Conservation (phyloP, 2,329 filamentous ascomycete species). For the Fusarium austroafricanum region DNA sequence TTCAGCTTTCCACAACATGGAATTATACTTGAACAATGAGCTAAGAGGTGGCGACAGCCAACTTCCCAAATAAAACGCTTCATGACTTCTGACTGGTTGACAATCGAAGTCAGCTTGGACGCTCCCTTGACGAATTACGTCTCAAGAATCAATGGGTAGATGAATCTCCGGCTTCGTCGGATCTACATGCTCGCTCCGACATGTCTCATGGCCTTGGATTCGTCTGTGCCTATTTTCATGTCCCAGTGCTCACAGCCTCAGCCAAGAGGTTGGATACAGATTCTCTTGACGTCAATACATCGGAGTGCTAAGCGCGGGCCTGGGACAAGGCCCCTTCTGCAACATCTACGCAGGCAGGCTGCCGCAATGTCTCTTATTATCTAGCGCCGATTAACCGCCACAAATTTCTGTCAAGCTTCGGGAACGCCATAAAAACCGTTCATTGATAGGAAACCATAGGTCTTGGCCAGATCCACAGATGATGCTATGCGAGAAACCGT, state of each 20-base stretch:
- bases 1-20: slow-evolving; percentile 30
- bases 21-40: background rate
- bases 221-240: background rate
- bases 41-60: slow-evolving; percentile 32
- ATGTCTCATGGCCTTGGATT: background rate
- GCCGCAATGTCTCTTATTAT: background rate
- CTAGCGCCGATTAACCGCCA: slow-evolving; percentile 18
- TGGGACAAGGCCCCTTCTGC: background rate
- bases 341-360: background rate
- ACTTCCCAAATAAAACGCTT: slow-evolving; percentile 31
- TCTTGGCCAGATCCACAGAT: slow-evolving; percentile 35
- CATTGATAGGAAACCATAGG: slow-evolving; percentile 11
- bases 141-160: slow-evolving; percentile 4
- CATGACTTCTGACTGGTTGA: slow-evolving; percentile 39
- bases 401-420: background rate
- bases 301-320: slow-evolving; percentile 7
- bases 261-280: background rate
- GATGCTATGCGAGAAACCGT: slow-evolving; percentile 34
- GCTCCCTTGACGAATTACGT: slow-evolving; percentile 34
- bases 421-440: slow-evolving; percentile 19
- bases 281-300: slow-evolving; percentile 20
- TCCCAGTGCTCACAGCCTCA: slow-evolving; percentile 1
- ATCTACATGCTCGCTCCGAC: slow-evolving; percentile 12
- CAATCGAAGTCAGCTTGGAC: slow-evolving; percentile 18
- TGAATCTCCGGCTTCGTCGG: slow-evolving; percentile 20